Evolutionary conservation across 2,329 filamentous ascomycete species (phyloP).

Genomic region (Trichoderma hamatum): DNA sequence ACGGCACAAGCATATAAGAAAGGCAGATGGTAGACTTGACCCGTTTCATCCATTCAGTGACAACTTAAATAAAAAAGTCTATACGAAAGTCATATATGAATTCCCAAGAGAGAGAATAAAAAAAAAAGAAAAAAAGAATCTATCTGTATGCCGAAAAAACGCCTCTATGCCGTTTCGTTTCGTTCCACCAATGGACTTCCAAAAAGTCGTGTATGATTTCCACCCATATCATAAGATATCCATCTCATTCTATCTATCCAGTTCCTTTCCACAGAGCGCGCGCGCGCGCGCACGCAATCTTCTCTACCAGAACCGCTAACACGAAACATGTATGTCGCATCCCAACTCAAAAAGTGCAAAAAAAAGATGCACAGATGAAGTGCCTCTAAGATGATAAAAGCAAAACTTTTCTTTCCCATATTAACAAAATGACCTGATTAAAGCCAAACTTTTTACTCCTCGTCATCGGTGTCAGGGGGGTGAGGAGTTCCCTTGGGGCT

Average conservation of each 20-base stretch:
- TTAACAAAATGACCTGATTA: not conserved
- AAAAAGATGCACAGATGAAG: not conserved
- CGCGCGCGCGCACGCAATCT: not conserved
- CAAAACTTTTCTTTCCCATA: not conserved
- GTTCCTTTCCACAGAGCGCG: not conserved
- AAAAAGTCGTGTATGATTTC: constrained; percentile 3
- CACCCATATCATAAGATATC: not conserved
- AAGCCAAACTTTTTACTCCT: constrained; percentile 41
- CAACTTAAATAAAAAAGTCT: not conserved
- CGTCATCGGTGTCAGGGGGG: constrained; percentile 76
- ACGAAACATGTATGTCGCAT: constrained; percentile 5
- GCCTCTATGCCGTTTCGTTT: constrained; percentile 29
- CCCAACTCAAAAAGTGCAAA: not conserved
- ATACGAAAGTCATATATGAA: not conserved
- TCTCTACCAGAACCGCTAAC: constrained; percentile 16
- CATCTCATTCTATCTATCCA: constrained; percentile 11
- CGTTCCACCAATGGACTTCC: constrained; percentile 5
- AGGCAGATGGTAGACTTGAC: not conserved
- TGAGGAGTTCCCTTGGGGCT: constrained; percentile 82
- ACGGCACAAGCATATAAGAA: not conserved
- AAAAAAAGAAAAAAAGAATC: not conserved
- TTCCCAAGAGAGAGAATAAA: not conserved
- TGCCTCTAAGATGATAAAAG: not conserved
- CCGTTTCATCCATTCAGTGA: not conserved
- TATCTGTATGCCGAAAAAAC: constrained; percentile 27